These are phyloP conservation scores for Sphagnum tenellum DNA, from an alignment of 225 moss, liverwort and hornwort species.

Conservation along the genomic window DNA sequence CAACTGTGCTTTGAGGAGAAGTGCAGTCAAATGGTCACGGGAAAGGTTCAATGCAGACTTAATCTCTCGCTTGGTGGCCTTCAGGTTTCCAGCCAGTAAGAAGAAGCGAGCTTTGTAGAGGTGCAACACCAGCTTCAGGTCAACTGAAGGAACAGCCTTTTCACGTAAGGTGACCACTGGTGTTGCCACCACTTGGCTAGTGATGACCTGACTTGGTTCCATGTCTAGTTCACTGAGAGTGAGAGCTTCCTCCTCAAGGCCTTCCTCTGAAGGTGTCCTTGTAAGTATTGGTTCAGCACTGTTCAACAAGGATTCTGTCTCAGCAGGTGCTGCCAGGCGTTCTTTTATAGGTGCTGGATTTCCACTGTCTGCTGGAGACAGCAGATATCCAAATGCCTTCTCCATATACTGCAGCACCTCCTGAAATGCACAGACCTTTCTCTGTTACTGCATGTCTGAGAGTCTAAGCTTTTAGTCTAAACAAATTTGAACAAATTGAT, in stretches of 20 bases:
- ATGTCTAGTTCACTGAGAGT: slow-evolving; percentile 67
- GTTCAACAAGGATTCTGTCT: slow-evolving; percentile 19
- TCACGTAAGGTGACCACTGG: slow-evolving; percentile 31
- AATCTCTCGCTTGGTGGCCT: slow-evolving; percentile 82
- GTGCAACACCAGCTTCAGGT: slow-evolving; percentile 80
- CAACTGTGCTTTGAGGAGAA: slow-evolving; percentile 81
- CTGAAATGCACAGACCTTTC: slow-evolving; percentile 24
- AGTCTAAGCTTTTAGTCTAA: too few species aligned
- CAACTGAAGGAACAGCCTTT: slow-evolving; percentile 66
- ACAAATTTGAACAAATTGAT: too few species aligned
- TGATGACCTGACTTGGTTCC: slow-evolving; percentile 33
- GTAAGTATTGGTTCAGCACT: slow-evolving; percentile 37
- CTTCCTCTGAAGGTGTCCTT: slow-evolving; percentile 76
- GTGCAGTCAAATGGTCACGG: slow-evolving; percentile 54
- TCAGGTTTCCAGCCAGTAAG: slow-evolving; percentile 71
- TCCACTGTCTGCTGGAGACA: slow-evolving; percentile 64
- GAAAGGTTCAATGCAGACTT: slow-evolving; percentile 76
- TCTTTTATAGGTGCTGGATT: slow-evolving; percentile 15
- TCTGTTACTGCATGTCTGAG: too few species aligned
- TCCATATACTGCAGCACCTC: slow-evolving; percentile 94
- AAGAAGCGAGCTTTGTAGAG: slow-evolving; percentile 88
- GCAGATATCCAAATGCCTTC: slow-evolving; percentile 84
- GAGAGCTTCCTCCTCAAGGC: slow-evolving; percentile 73
- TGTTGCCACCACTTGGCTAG: slow-evolving; percentile 9
- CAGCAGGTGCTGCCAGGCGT: slow-evolving; percentile 15